Percentiles rank a stretch among this genome's conserved stretches.
Evolutionary conservation across 768 basidiomycete species (phyloP).

Genomic region (Lactarius vividus): DNA sequence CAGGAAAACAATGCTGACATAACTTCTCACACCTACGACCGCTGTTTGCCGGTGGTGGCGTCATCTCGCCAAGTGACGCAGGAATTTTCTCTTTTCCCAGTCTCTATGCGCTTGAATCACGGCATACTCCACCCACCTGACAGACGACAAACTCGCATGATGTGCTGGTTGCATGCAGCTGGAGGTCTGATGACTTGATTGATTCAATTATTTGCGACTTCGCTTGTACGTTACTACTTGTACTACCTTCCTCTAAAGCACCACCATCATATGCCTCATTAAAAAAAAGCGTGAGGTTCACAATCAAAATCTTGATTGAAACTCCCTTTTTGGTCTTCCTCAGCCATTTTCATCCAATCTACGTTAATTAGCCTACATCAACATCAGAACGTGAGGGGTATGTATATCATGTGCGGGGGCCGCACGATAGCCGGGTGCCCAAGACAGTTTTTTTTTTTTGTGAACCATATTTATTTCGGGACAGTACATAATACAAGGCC

Average conservation of each 20-base stretch:
- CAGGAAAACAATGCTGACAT: not conserved
- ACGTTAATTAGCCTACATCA: not conserved
- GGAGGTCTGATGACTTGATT: not conserved
- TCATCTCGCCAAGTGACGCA: not conserved
- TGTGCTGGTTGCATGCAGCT: not conserved
- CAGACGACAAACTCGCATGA: too few species aligned
- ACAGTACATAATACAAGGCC: too few species aligned
- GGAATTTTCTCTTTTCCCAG: not conserved
- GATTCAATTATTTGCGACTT: not conserved
- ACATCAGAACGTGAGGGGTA: not conserved
- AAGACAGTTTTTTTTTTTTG: too few species aligned
- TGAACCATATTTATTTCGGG: too few species aligned
- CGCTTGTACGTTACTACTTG: not conserved
- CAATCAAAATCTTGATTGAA: not conserved
- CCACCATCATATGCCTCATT: not conserved
- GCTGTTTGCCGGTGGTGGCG: not conserved
- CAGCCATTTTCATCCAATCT: not conserved
- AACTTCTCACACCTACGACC: not conserved
- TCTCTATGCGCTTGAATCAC: not conserved
- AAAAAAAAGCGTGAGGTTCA: not conserved
- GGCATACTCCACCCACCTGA: not conserved
- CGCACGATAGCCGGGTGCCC: not conserved
- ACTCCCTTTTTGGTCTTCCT: not conserved
- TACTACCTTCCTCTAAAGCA: not conserved
- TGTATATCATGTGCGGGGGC: not conserved